Evolutionary conservation across 179 eudicot species (phyloP), one percentile per base, ranked within the genome.

Genomic region (Spinacia oleracea): DNA sequence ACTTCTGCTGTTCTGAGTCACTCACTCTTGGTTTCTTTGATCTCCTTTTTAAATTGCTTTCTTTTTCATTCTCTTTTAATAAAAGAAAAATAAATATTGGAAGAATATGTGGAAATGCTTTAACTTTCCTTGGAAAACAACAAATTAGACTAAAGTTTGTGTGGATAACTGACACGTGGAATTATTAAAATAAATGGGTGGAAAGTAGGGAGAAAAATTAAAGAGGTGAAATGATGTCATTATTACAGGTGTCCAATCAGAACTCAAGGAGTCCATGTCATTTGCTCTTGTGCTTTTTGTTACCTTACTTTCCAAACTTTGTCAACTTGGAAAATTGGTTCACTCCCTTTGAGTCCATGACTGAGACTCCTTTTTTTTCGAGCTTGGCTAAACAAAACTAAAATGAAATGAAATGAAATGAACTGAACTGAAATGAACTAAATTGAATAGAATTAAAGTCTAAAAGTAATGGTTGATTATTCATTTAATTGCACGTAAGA

Each of bases 1-100:
- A 70, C 84, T 78, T 23, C 78, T 82, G 72, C 40, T 14, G 43
- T 69, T 78, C 72, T 78, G 76, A 60, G 83, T 77, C 83, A 77
- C 79, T 69, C 65, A 51, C 56, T 72, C 73, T 50, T 68, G 27
- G 29, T 69, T 27, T 9, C n/a, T n/a, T 70, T 29, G 25, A 60
- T 31, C 31, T 73, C 23, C 10, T 64, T 35, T 35, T 76, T 35
- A 35, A 76, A 29, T 40, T 21, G 55, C 50, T 45, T 58, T 80
- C 21, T 29, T 58, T 75, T 31, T 35, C 48, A 11, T 25, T 68
- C 55, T 45, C 56, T 31, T 3, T 8, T 6, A 65, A 65, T 31
- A 32, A 51, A 20, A 25, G 12, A 1, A 40, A 40, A n/a, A 48
- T 31, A 3, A 38, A 38, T 38, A 55, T 20, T 21, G 46, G 25